Evolutionary conservation across 1,284 basidiomycete species (phyloP), one percentile per base, ranked within the genome.

Genomic region (Cutaneotrichosporon cavernicola): DNA sequence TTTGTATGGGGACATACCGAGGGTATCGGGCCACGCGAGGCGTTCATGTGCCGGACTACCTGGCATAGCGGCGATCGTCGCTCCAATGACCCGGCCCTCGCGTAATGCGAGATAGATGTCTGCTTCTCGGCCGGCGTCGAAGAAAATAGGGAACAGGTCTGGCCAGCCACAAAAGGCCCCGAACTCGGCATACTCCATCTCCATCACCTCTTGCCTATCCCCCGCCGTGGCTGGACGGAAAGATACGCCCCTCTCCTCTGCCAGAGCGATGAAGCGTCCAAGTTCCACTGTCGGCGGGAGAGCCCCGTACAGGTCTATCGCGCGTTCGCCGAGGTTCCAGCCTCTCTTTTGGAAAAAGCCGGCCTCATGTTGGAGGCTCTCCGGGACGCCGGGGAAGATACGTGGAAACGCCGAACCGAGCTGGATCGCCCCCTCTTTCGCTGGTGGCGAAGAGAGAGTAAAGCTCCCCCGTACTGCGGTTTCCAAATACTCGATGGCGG

Each of bases 381-480:
- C 58, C 4, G 72, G 72, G 13, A 71, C 36, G 30, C 72, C 72
- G 34, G 72, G 72, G 53, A 70, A 73, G 49, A 73, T 68, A 16
- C 72, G 64, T 2, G 72, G 72, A 31, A 70, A 73, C 4, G 50
- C 59, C 16, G 63, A 65, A n/a, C 72, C 72, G n/a, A 73, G 65
- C 59, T 69, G 67, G 26, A 73, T 56, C 1, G 16, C n/a, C 3
- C 61, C 56, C n/a, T 60, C 51, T 4, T 31, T 59, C 6, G 66
- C 30, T 1, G 53, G 26, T 1, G 67, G 69, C 0, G 56, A 32
- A 2, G 71, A 71, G 11, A 1, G 21, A 0, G 5, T 1, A 2
- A 70, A 58, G 6, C 62, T 65, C 1, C 32, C 50, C 4, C 52
- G 61, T 1, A 71, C 62, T 22, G 31, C 9, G 1, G 32, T 22